Evolutionary conservation across 257 asterid species (phyloP).

Genomic region (Lycium barbarum): DNA sequence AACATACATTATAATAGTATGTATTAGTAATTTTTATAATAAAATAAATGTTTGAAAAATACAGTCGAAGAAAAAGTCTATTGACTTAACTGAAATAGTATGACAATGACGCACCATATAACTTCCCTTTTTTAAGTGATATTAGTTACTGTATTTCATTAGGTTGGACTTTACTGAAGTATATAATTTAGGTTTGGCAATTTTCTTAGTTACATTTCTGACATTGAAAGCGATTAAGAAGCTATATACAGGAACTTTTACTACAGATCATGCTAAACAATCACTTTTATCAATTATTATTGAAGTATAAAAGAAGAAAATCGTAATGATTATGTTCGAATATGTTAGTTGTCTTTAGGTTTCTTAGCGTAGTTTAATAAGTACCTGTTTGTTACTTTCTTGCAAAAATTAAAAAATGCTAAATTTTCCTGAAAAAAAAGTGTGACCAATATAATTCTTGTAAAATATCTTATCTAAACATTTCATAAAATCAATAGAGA

Average conservation of each 20-base stretch:
- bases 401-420: neutral
- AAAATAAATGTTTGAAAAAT: neutral
- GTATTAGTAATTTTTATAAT: no score
- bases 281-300: neutral
- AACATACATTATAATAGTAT: no score
- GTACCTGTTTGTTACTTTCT: neutral
- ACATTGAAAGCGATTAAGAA: neutral
- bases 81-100: neutral
- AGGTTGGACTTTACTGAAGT: neutral
- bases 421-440: neutral
- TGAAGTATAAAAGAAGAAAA: conserved; percentile 26
- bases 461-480: neutral
- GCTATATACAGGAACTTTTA: neutral
- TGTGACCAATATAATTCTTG: neutral
- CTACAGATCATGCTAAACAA: neutral
- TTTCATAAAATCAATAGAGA: neutral
- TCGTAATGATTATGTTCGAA: conserved; percentile 27
- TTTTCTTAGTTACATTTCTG: neutral
- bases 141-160: neutral
- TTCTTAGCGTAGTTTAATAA: conserved; percentile 30
- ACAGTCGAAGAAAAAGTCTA: neutral
- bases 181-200: neutral
- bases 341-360: conserved; percentile 22
- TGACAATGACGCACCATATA: neutral
- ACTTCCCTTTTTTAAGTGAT: neutral